Evolutionary conservation across 371 early-diverging fungal species (phyloP).

Genomic region (Haplosporangium sp.): DNA sequence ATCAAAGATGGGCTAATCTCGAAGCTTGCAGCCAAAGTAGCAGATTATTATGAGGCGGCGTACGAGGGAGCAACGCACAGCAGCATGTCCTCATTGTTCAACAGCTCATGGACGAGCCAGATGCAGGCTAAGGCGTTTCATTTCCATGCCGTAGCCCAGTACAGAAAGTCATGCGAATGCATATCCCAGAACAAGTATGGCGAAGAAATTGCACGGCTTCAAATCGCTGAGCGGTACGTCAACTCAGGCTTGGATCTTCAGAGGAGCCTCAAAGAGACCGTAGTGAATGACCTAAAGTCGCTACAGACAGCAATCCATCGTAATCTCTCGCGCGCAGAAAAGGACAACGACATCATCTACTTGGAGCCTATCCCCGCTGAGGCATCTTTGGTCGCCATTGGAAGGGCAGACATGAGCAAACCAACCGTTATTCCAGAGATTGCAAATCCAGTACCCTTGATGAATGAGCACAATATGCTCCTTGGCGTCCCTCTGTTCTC

Average conservation of each 20-base stretch:
- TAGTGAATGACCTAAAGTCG: conserved; percentile 56
- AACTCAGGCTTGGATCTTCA: conserved; percentile 58
- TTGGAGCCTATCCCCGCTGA: conserved; percentile 80
- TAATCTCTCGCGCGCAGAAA: conserved; percentile 78
- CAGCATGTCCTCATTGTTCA: conserved; percentile 56
- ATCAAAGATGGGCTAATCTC: conserved; percentile 82
- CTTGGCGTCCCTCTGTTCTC: conserved; percentile 83
- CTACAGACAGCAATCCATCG: conserved; percentile 65
- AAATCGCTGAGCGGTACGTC: conserved; percentile 66
- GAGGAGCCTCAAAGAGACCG: conserved; percentile 51
- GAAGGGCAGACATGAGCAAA: conserved; percentile 70
- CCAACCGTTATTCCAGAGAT: conserved; percentile 64
- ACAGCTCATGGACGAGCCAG: conserved; percentile 69
- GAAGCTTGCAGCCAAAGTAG: conserved; percentile 77
- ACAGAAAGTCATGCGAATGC: conserved; percentile 78
- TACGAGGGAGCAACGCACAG: conserved; percentile 70
- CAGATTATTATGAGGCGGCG: conserved; percentile 77
- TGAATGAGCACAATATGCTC: conserved; percentile 59
- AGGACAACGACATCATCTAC: conserved; percentile 92
- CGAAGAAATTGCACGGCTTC: conserved; percentile 83
- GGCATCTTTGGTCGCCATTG: conserved; percentile 66
- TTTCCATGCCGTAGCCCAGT: conserved; percentile 81
- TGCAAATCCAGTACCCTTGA: conserved; percentile 58
- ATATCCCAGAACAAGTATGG: conserved; percentile 81
- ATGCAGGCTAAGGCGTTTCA: conserved; percentile 77